phyloP scores from a whole-genome alignment of 108 stramenopile genomes.

The Mediolabrus comicus region DNA sequence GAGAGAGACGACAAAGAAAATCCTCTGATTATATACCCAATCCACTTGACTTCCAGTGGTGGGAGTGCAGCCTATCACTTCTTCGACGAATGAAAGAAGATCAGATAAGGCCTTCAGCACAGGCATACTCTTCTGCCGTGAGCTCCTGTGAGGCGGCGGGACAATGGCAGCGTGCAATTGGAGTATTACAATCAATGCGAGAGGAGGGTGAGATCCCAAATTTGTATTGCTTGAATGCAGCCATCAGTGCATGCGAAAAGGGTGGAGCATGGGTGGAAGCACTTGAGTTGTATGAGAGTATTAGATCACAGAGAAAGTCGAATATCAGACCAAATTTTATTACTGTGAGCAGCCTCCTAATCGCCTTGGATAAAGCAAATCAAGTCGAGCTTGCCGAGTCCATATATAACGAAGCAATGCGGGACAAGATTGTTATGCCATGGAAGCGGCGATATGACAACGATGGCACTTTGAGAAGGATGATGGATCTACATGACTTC shows the following conservation, averaged over 20 bases:
- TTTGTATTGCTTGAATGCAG: slow-evolving; percentile 75
- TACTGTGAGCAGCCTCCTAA: slow-evolving; percentile 59
- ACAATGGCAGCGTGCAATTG: slow-evolving; percentile 78
- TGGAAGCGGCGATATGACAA: slow-evolving; percentile 30
- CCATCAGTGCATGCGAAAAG: slow-evolving; percentile 74
- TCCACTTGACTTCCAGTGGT: slow-evolving; percentile 52
- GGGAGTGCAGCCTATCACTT: slow-evolving; percentile 70
- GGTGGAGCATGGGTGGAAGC: slow-evolving; percentile 84
- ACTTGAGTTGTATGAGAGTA: slow-evolving; percentile 60
- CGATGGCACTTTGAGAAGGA: slow-evolving; percentile 22
- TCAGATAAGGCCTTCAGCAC: slow-evolving; percentile 57
- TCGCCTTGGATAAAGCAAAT: slow-evolving; percentile 65
- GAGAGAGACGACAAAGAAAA: slow-evolving; percentile 13
- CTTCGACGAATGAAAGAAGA: slow-evolving; percentile 71
- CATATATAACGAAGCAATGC: slow-evolving; percentile 58
- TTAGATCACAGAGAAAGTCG: slow-evolving; percentile 39
- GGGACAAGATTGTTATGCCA: slow-evolving; percentile 46
- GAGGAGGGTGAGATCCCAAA: slow-evolving; percentile 44
- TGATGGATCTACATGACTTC: slow-evolving; percentile 67
- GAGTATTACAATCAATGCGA: slow-evolving; percentile 58
- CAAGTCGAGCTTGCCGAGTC: slow-evolving; percentile 67
- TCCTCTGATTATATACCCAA: background rate
- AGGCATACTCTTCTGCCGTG: slow-evolving; percentile 64
- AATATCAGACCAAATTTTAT: slow-evolving; percentile 59
- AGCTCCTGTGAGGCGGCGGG: slow-evolving; percentile 76